Evolutionary conservation across 495 filamentous ascomycete species (phyloP).

Genomic region (Xylaria longipes): DNA sequence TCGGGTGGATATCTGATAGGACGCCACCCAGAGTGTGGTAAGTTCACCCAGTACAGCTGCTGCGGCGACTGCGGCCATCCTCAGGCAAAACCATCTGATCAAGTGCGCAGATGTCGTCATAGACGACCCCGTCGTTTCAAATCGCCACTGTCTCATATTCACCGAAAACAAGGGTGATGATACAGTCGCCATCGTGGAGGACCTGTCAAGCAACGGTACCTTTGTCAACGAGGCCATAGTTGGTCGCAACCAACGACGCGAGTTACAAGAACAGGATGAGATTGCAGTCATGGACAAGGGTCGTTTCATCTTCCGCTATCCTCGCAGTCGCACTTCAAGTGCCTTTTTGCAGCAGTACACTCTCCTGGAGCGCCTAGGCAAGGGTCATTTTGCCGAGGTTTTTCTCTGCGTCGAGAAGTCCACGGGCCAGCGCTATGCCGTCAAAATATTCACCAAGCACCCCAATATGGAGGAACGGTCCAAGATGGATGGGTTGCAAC

Average conservation of each 20-base stretch:
- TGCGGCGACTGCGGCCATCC: background rate
- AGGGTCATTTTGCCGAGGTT: constrained; percentile 96
- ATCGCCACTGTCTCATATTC: constrained; percentile 91
- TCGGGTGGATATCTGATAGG: constrained; percentile 92
- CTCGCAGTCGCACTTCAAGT: constrained; percentile 73
- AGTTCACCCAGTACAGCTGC: constrained; percentile 37
- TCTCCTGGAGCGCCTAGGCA: constrained; percentile 84
- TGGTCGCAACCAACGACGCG: constrained; percentile 87
- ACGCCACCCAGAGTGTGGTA: constrained; percentile 93
- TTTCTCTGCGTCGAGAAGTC: constrained; percentile 87
- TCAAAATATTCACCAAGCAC: constrained; percentile 91
- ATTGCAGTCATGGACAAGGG: constrained; percentile 82
- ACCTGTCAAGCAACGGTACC: constrained; percentile 95
- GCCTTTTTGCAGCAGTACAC: constrained; percentile 87
- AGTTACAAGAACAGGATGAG: constrained; percentile 88
- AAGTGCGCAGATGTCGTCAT: constrained; percentile 73
- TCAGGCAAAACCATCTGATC: constrained; percentile 28
- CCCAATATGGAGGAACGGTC: constrained; percentile 78
- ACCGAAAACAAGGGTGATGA: constrained; percentile 84
- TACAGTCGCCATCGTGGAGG: constrained; percentile 81
- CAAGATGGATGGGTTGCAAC: constrained; percentile 83
- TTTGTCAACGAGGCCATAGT: constrained; percentile 92
- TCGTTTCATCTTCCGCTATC: constrained; percentile 89
- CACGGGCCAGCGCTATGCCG: constrained; percentile 83
- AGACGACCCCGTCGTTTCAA: constrained; percentile 85